Percentiles rank a stretch among this genome's conserved stretches.
phyloP scores from a whole-genome alignment of 768 basidiomycete species.

The Boletus reticulatus region DNA sequence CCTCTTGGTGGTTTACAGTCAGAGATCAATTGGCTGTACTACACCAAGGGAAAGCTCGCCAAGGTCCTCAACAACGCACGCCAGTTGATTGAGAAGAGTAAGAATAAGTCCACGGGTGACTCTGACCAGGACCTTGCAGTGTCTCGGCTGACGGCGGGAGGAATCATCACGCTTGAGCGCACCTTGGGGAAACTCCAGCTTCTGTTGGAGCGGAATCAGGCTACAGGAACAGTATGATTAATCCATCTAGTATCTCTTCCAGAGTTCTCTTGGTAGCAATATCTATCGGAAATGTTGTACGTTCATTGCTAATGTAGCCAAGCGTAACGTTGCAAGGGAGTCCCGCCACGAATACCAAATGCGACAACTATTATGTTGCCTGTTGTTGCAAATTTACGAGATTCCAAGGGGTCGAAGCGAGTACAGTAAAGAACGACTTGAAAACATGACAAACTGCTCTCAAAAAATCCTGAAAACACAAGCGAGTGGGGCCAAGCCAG shows the following conservation, averaged over 20 bases:
- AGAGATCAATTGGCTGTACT: slow-evolving; percentile 77
- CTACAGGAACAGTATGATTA: slow-evolving; percentile 13
- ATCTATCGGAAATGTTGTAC: slow-evolving; percentile 30
- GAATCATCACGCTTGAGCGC: slow-evolving; percentile 74
- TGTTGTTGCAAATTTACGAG: slow-evolving; percentile 1
- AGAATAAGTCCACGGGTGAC: slow-evolving; percentile 25
- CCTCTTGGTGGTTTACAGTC: slow-evolving; percentile 67
- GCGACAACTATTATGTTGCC: slow-evolving; percentile 1
- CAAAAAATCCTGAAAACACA: slow-evolving; percentile 18
- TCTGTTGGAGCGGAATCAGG: slow-evolving; percentile 30
- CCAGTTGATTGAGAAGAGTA: slow-evolving; percentile 68
- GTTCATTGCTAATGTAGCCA: slow-evolving; percentile 23
- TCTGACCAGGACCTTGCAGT: slow-evolving; percentile 52
- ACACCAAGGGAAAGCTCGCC: slow-evolving; percentile 56
- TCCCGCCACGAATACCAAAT: slow-evolving; percentile 1
- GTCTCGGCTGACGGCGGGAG: slow-evolving; percentile 75
- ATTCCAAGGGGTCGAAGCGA: slow-evolving; percentile 7
- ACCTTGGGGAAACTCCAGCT: slow-evolving; percentile 65
- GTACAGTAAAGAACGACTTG: slow-evolving; percentile 17
- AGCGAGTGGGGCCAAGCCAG: neutral
- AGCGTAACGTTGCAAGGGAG: slow-evolving; percentile 5
- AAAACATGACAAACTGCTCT: slow-evolving; percentile 14
- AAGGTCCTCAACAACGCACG: slow-evolving; percentile 67
- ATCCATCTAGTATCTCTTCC: slow-evolving; percentile 13
- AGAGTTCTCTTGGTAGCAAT: slow-evolving; percentile 17